A percentile compares a stretch with the other conserved stretches of the same genome.
These are phyloP conservation scores for Saccharomycopsis babjevae DNA, from an alignment of 805 yeast genomes.

Conservation along the genomic window DNA sequence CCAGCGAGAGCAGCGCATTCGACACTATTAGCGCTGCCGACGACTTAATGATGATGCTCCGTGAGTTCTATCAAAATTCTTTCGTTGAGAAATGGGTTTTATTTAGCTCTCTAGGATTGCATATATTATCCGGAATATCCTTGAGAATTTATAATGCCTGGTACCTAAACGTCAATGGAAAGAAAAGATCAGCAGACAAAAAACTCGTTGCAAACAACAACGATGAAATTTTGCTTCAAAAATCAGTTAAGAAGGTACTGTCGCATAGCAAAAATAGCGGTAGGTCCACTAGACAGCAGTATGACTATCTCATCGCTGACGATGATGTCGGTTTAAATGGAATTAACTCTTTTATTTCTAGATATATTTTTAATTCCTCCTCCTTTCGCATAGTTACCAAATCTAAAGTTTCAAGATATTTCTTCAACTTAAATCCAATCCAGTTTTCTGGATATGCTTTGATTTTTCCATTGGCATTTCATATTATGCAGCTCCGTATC, in stretches of 20 bases:
- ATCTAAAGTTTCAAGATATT: background rate
- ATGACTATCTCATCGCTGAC: constrained; percentile 24
- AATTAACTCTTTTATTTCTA: constrained; percentile 41
- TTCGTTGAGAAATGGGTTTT: constrained; percentile 40
- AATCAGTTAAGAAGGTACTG: constrained; percentile 12
- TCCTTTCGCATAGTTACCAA: constrained; percentile 25
- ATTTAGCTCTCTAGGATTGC: constrained; percentile 36
- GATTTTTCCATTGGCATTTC: constrained; percentile 35
- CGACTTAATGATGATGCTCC: constrained; percentile 47
- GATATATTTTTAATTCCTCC: constrained; percentile 41
- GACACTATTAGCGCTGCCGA: constrained; percentile 28
- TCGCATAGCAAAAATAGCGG: background rate
- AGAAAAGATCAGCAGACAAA: constrained; percentile 21
- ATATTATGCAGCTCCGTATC: constrained; percentile 37
- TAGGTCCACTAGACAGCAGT: constrained; percentile 3
- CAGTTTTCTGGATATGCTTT: constrained; percentile 51
- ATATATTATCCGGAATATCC: constrained; percentile 43
- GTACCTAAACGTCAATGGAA: constrained; percentile 19
- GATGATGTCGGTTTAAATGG: constrained; percentile 56
- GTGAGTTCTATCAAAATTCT: constrained; percentile 51
- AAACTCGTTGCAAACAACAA: constrained; percentile 19
- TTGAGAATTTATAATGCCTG: constrained; percentile 32
- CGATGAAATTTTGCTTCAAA: constrained; percentile 19
- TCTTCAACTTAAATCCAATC: constrained; percentile 44
- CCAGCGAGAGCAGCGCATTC: background rate